Percentiles rank a stretch among this genome's conserved stretches.
phyloP scores from a whole-genome alignment of 257 asterid species.

The Solanum pinnatisectum region DNA sequence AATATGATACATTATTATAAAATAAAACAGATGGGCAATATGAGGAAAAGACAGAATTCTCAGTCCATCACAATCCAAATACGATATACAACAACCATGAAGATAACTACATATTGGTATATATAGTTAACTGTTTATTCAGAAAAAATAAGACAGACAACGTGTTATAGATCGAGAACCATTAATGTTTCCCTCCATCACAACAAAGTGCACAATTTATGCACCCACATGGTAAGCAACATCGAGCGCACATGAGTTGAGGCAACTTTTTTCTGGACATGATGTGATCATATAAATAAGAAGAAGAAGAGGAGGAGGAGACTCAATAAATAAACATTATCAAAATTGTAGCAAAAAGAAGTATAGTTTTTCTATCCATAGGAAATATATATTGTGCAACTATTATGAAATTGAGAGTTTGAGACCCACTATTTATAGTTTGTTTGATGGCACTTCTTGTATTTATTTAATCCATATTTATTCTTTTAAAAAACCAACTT shows the following conservation, averaged over 20 bases:
- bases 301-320: neutral
- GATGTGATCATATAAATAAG: neutral
- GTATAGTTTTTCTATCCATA: neutral
- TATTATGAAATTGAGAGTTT: neutral
- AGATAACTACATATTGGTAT: neutral
- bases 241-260: neutral
- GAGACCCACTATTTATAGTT: neutral
- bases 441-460: neutral
- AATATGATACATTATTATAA: too few species aligned
- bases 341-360: neutral
- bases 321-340: neutral
- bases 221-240: neutral
- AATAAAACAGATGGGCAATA: too few species aligned
- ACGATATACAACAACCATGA: too few species aligned
- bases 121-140: neutral
- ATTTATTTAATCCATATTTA: neutral
- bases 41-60: too few species aligned
- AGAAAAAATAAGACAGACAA: neutral
- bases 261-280: neutral
- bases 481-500: neutral
- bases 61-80: too few species aligned
- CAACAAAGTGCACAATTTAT: neutral
- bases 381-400: neutral
- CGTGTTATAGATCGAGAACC: neutral
- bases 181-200: neutral